Evolutionary conservation across 306 rosid species (phyloP).

Genomic region (Fagus sylvatica): DNA sequence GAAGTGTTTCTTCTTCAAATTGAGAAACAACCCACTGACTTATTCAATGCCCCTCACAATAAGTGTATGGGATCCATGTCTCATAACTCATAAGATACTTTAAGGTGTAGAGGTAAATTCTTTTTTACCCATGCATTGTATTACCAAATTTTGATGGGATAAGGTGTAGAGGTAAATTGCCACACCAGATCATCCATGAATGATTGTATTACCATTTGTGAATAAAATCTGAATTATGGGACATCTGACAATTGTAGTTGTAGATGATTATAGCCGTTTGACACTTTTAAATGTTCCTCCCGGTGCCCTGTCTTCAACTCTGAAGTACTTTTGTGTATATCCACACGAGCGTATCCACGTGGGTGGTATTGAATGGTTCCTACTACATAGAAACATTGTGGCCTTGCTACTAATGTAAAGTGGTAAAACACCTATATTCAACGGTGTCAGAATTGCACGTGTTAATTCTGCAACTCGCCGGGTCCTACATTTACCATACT

Average conservation of each 20-base stretch:
- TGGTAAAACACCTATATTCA: constrained; percentile 31
- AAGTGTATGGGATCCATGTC: too few relatives aligned
- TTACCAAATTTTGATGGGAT: too few relatives aligned
- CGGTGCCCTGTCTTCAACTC: background rate
- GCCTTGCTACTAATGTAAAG: constrained; percentile 4
- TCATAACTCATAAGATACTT: too few relatives aligned
- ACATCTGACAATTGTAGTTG: constrained; percentile 35
- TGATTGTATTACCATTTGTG: too few relatives aligned
- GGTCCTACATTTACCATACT: background rate
- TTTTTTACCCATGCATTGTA: too few relatives aligned
- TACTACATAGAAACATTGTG: constrained; percentile 21
- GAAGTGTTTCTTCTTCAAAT: too few relatives aligned
- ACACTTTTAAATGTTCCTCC: too few relatives aligned
- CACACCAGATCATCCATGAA: too few relatives aligned
- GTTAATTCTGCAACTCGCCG: constrained; percentile 9
- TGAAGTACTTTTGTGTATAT: constrained; percentile 15
- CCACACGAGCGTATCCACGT: constrained; percentile 49
- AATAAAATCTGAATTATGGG: constrained; percentile 24
- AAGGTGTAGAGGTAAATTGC: too few relatives aligned
- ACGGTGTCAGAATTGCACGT: constrained; percentile 67
- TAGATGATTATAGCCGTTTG: constrained; percentile 22
- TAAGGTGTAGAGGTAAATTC: too few relatives aligned
- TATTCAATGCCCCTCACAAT: too few relatives aligned
- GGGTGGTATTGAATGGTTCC: constrained; percentile 23
- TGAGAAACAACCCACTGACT: too few relatives aligned